Evolutionary conservation across 1,284 basidiomycete species (phyloP).

Genomic region (Cystobasidium sp.): DNA sequence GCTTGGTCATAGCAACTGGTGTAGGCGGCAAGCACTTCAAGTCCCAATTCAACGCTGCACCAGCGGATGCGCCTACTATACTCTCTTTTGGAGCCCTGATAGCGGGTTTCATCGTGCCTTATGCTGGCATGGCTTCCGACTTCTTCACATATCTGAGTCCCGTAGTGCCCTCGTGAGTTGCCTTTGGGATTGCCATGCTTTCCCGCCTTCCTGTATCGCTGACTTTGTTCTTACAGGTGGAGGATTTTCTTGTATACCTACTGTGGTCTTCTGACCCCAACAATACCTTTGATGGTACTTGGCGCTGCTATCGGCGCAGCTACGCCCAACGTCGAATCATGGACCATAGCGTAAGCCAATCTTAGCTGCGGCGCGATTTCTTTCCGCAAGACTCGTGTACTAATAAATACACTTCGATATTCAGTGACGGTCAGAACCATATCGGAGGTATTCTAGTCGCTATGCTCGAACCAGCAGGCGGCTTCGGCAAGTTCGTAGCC

Average conservation of each 20-base stretch:
- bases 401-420: background rate
- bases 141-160: slow-evolving; percentile 56
- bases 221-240: slow-evolving; percentile 29
- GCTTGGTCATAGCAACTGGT: slow-evolving; percentile 55
- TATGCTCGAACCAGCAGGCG: slow-evolving; percentile 70
- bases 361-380: background rate
- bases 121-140: slow-evolving; percentile 53
- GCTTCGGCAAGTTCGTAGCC: slow-evolving; percentile 57
- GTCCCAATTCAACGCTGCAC: slow-evolving; percentile 49
- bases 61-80: slow-evolving; percentile 52
- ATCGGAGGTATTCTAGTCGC: slow-evolving; percentile 74
- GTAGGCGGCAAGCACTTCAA: slow-evolving; percentile 55
- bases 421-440: slow-evolving; percentile 37
- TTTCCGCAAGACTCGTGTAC: no score
- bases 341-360: slow-evolving; percentile 49
- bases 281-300: slow-evolving; percentile 54
- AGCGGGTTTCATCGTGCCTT: slow-evolving; percentile 56
- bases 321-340: slow-evolving; percentile 54
- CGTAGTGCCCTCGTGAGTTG: slow-evolving; percentile 46
- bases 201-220: background rate
- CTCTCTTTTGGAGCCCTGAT: slow-evolving; percentile 56
- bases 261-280: slow-evolving; percentile 49
- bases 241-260: slow-evolving; percentile 49
- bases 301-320: slow-evolving; percentile 57
- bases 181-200: no score